Base-by-base conservation (phyloP, 2,329 filamentous ascomycete genomes). In the Alternaria sp. region DNA sequence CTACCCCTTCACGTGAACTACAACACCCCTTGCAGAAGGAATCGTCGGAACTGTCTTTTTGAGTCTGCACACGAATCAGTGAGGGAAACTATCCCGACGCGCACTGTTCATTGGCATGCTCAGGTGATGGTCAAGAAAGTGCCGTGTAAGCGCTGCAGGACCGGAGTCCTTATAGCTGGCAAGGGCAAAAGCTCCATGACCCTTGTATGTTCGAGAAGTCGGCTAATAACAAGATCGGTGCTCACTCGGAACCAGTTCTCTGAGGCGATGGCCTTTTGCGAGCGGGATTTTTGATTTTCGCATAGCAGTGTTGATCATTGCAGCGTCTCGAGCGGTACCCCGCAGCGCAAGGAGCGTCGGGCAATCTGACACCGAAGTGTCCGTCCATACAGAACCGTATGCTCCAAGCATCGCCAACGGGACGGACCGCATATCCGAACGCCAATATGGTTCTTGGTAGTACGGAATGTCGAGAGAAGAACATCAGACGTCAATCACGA, bases 361-460 rank as follows among this genome's bases (percentile, higher is more conserved):
- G 47, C 54, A 47, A 68, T 61, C 54, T 61, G 43, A 30, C 52
- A 62, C 69, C 70, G 69, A 74, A 65, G 50, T 49, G 64, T 72
- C 69, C 70, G 68, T 72, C 71, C 70, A 70, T 47, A 71, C 57
- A 65, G 28, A 23, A 19, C 21, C 25, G 19, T 28, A 52, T 21
- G 55, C 47, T 54, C 44, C 36, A 51, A 51, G n/a, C 36, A 61
- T 32, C 46, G 55, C 25, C 61, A 61, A 44, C 56, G 66, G 67
- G 40, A 57, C 69, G 72, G 70, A 62, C 69, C 72, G 72, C 57
- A 17, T 19, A 54, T 51, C 70, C 70, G 70, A 68, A 46, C 25
- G 56, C 23, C 44, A 57, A 36, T 25, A 59, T 59, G 59, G 43
- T 25, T 23, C 45, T 12, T 52, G 32, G n/a, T 40, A 40, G 46